Evolutionary conservation across 1,139 yeast genomes (phyloP), one percentile per base, ranked within the genome.

Genomic region (Petasospora fabianii): DNA sequence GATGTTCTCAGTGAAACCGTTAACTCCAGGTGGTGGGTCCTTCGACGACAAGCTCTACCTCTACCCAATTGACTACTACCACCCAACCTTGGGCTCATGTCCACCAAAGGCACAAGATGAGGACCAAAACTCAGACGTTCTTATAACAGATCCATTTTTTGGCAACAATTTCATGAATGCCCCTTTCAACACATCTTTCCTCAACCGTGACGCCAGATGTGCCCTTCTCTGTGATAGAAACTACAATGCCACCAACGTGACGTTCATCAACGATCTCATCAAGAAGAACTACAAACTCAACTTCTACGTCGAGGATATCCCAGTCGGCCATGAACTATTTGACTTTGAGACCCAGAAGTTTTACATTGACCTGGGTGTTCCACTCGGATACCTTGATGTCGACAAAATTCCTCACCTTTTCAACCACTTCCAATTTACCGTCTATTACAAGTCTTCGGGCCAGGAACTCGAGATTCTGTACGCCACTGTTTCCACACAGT

Each of bases 1-100:
- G 3, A 49, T 51, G 7, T 24, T 56, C 10, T 37, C 49, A 2
- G 54, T 55, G 17, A 52, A 52, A 27, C 46, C 56, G 0, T 35
- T 55, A 1, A 46, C 59, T 4, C 56, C 56, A 10, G 61, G 59
- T 19, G 61, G 61, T 6, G 54, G 55, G 16, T 42, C 54, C 1
- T 44, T 27, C 12, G 55, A 49, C 30, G 50, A 50, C 10, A 43
- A 49, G 19, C 35, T 52, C 8, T 50, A 48, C 24, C 43, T 56
- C 13, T 54, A 56, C 27, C 55, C 60, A 2, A 41, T 54, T 8
- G 50, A 46, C 32, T 56, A 51, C 35, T 53, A 53, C 36, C 38
- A 55, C 30, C 44, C 43, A 16, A 50, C 56, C 1, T 36, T 53
- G 14, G 51, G 33, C 12, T 32, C 41, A 19, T 56, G 60, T 32